Base-by-base conservation (phyloP, 345 rosid genomes). In the Barbarea vulgaris region DNA sequence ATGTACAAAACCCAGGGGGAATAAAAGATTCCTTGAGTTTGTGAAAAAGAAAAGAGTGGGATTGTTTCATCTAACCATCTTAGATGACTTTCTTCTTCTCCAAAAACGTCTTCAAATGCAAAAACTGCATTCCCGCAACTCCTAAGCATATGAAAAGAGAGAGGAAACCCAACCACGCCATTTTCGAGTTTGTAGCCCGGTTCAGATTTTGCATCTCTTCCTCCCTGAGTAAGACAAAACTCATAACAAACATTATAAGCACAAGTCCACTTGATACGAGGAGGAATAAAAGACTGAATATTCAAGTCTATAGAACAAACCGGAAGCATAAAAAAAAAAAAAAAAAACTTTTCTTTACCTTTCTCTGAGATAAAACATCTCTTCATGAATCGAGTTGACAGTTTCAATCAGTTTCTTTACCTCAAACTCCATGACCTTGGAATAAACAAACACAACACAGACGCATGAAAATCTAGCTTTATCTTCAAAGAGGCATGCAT, bases 21-120 rank as follows among this genome's bases (percentile, higher is more conserved):
- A 77, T 46, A 63, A 37, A 44, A 54, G 60, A 76, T 60, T 76
- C 37, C 79, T 60, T 6, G 75, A 76, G 65, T 53, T 42, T n/a
- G 22, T 14, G 4, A 44, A 46, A 46, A 28, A 36, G 27, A 39
- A 69, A 67, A 77, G 27, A 31, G 67, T 64, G 72, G 67, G 30
- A 77, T 6, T 34, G 68, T 27, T 56, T 27, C n/a, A 19, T 48
- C 70, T 58, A 65, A 77, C 59, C 62, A 21, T 55, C 72, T 78
- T 84, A 90, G 71, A 91, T 84, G 64, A 93, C 89, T 81, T 93
- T 93, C 84, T 91, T 91, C 86, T 91, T 89, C 84, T 91, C 94
- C 56, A 93, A 85, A 82, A 88, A 91, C 31, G 93, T 60, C 90
- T 91, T 91, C 62, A 93, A 87, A 79, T 93, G 94, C 96, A 93